Evolutionary conservation across 108 stramenopile species (phyloP).

Genomic region (Pseudonitzschia multistriata): DNA sequence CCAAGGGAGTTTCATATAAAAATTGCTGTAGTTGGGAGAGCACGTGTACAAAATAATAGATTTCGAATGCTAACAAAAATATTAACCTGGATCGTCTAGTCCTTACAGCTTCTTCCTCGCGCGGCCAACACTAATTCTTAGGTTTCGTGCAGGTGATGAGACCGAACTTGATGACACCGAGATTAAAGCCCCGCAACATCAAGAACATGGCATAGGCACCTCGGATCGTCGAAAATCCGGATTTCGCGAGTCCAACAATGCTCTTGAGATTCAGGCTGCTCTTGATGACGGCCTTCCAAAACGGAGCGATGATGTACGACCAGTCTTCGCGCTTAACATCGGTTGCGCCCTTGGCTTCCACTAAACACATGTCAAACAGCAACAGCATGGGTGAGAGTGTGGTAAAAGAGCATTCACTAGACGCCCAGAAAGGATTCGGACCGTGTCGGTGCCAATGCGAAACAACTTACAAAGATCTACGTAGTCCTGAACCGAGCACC

Average conservation of each 20-base stretch:
- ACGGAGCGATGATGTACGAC: slow-evolving; percentile 90
- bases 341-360: slow-evolving; percentile 65
- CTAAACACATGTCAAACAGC: too few species aligned
- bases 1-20: slow-evolving; percentile 40
- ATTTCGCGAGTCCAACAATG: slow-evolving; percentile 68
- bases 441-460: background rate
- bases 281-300: slow-evolving; percentile 94
- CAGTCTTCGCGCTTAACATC: slow-evolving; percentile 82
- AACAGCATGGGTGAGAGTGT: too few species aligned
- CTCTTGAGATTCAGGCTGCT: slow-evolving; percentile 71
- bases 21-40: background rate
- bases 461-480: slow-evolving; percentile 41
- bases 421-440: background rate
- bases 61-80: too few species aligned
- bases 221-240: slow-evolving; percentile 75
- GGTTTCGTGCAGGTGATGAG: slow-evolving; percentile 83
- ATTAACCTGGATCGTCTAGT: background rate
- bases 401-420: background rate
- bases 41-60: background rate
- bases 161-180: slow-evolving; percentile 88
- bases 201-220: slow-evolving; percentile 89
- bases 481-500: slow-evolving; percentile 86
- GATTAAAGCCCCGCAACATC: slow-evolving; percentile 81
- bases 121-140: slow-evolving; percentile 24
- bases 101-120: background rate